Conservation (phyloP, 805 yeast species). For the Monosporozyma servazzii region DNA sequence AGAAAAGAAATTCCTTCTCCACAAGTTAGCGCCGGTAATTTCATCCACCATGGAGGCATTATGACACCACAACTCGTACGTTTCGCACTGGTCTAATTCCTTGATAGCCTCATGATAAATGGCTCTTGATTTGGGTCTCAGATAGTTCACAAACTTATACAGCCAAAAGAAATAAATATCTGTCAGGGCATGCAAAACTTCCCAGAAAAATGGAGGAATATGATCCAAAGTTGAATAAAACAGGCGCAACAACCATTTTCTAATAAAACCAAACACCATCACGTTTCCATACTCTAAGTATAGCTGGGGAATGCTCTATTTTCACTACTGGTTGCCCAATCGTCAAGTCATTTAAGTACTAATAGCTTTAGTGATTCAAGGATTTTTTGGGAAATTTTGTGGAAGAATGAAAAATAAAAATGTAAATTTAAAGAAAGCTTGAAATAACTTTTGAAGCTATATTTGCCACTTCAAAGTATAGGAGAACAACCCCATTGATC, state of each 20-base stretch:
- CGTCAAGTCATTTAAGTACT: background rate
- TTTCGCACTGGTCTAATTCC: constrained; percentile 41
- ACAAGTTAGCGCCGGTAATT: constrained; percentile 44
- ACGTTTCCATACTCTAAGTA: background rate
- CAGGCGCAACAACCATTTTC: constrained; percentile 16
- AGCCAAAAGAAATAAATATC: constrained; percentile 38
- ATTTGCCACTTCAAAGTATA: background rate
- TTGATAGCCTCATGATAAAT: constrained; percentile 37
- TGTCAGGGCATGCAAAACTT: constrained; percentile 31
- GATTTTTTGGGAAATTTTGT: background rate
- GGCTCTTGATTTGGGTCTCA: constrained; percentile 26
- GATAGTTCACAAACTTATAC: constrained; percentile 17
- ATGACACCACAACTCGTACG: constrained; percentile 64
- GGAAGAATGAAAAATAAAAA: background rate
- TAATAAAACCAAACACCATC: constrained; percentile 7
- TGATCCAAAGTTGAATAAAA: constrained; percentile 29
- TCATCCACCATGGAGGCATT: constrained; percentile 42
- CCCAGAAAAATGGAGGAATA: constrained; percentile 36
- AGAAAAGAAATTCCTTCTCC: constrained; percentile 81
- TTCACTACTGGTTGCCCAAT: background rate
- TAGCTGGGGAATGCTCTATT: background rate
- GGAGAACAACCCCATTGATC: background rate
- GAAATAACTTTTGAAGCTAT: background rate
- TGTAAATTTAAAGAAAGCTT: background rate
- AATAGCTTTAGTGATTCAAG: background rate